phyloP scores from a whole-genome alignment of 257 asterid species.

The Penstemon newberryi region DNA sequence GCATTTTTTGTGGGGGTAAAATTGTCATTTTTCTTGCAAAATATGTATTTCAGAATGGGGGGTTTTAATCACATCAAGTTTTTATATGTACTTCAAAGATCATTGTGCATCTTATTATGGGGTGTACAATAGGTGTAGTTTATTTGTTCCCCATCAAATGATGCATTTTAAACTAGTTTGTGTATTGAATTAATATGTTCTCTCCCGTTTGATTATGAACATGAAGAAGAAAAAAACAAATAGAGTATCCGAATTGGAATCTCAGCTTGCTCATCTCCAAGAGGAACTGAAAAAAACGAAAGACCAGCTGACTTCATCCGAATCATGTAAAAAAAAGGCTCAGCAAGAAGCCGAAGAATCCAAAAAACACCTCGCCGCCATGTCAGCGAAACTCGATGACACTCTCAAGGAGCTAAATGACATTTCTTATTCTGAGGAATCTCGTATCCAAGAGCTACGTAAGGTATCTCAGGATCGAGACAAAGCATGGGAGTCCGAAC shows the following conservation, averaged over 20 bases:
- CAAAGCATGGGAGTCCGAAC: slow-evolving; percentile 77
- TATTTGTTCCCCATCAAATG: neutral
- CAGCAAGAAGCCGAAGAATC: slow-evolving; percentile 77
- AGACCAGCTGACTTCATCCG: slow-evolving; percentile 71
- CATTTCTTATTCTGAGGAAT: slow-evolving; percentile 72
- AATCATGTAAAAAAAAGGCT: slow-evolving; percentile 62
- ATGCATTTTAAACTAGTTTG: neutral
- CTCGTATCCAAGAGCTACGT: slow-evolving; percentile 71
- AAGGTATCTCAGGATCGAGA: slow-evolving; percentile 86
- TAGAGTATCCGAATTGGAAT: slow-evolving; percentile 59
- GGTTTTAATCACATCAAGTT: neutral
- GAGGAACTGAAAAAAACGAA: slow-evolving; percentile 72
- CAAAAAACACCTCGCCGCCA: slow-evolving; percentile 51
- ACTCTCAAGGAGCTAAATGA: slow-evolving; percentile 64
- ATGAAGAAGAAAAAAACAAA: slow-evolving; percentile 60
- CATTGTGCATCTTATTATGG: neutral
- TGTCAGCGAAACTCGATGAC: slow-evolving; percentile 64
- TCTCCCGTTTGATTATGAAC: neutral
- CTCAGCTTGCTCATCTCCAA: slow-evolving; percentile 67
- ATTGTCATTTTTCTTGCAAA: too few relatives aligned
- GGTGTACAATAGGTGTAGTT: neutral
- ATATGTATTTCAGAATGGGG: too few relatives aligned
- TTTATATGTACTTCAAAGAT: neutral
- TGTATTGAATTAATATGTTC: neutral
- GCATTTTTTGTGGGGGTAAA: too few relatives aligned